phyloP scores from a whole-genome alignment of 768 basidiomycete species.

The Leccinum variicolor region DNA sequence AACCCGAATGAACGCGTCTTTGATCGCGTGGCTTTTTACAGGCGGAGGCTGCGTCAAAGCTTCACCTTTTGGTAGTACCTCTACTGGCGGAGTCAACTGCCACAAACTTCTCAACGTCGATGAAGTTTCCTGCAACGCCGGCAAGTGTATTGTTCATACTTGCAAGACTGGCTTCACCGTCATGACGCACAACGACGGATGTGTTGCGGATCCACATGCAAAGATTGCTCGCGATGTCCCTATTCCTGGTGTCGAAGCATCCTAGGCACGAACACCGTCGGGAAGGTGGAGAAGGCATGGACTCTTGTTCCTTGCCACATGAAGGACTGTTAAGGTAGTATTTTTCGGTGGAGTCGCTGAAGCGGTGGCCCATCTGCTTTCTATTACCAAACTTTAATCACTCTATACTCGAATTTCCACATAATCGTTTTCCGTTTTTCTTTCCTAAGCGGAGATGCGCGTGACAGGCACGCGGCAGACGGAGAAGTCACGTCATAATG shows the following conservation, averaged over 20 bases:
- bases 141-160: constrained; percentile 25
- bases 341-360: background rate
- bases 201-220: constrained; percentile 1
- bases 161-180: constrained; percentile 24
- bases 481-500: no score
- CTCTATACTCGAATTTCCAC: background rate
- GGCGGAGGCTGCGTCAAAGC: constrained; percentile 35
- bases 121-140: constrained; percentile 26
- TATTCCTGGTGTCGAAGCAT: background rate
- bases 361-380: background rate
- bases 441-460: background rate
- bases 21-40: constrained; percentile 2
- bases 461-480: no score
- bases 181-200: constrained; percentile 8
- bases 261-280: background rate
- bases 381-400: background rate
- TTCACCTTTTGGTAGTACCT: constrained; percentile 16
- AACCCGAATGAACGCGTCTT: background rate
- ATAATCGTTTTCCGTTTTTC: background rate
- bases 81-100: constrained; percentile 30
- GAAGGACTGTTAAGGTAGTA: background rate
- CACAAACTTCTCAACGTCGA: constrained; percentile 28
- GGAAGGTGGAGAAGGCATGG: background rate
- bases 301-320: background rate
- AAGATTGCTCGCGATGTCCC: background rate